phyloP scores from a whole-genome alignment of 768 basidiomycete genomes.

The Pulveroboletus sp. region DNA sequence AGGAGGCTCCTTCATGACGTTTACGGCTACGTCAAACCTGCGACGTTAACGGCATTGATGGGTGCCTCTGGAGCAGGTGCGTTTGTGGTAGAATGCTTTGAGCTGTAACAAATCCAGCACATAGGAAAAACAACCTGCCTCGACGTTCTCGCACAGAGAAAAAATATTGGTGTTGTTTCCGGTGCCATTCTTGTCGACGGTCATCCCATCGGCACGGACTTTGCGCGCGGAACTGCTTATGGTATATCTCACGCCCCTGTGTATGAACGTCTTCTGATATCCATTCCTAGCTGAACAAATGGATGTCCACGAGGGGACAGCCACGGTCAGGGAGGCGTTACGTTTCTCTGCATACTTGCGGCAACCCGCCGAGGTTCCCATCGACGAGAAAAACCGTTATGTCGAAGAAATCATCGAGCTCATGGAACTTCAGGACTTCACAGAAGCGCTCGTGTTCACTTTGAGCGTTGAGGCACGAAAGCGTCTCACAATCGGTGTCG shows the following conservation, averaged over 20 bases:
- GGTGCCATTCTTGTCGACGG: constrained; percentile 68
- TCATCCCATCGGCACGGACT: constrained; percentile 53
- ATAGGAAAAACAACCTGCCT: constrained; percentile 74
- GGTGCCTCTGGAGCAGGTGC: constrained; percentile 75
- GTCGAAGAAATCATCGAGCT: constrained; percentile 82
- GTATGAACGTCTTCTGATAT: constrained; percentile 21
- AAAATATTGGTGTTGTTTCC: constrained; percentile 62
- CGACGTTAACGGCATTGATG: constrained; percentile 87
- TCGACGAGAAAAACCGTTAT: constrained; percentile 73
- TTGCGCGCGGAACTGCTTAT: constrained; percentile 72
- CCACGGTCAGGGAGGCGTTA: constrained; percentile 81
- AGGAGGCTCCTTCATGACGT: constrained; percentile 69
- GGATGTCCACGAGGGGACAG: constrained; percentile 80
- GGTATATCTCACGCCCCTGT: constrained; percentile 38
- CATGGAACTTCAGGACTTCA: constrained; percentile 76
- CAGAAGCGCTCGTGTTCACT: constrained; percentile 76
- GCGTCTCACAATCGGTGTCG: constrained; percentile 87
- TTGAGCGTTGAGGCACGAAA: constrained; percentile 71
- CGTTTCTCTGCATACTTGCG: constrained; percentile 83
- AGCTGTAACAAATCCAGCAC: no score
- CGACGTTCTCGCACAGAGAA: constrained; percentile 69
- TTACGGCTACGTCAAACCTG: constrained; percentile 78
- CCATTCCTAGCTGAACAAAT: constrained; percentile 64
- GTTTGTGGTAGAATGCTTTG: constrained; percentile 20
- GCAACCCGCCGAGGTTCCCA: constrained; percentile 62